Percentiles rank a stretch among this genome's conserved stretches.
Evolutionary conservation across 176 grass and related monocot genomes (phyloP).

Genomic region (Cenchrus americanus): DNA sequence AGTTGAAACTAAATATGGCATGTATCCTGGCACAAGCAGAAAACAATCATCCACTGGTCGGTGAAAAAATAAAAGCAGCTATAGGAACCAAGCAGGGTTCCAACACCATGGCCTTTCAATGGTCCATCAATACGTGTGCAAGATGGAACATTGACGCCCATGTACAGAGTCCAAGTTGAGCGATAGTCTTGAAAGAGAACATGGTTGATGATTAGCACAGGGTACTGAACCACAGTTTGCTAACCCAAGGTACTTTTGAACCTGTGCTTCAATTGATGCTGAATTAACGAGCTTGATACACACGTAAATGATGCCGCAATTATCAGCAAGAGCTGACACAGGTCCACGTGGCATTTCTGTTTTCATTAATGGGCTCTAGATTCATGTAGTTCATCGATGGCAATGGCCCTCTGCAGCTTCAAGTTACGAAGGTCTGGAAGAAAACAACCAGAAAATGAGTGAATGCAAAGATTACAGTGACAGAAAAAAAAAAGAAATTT

Average conservation of each 20-base stretch:
- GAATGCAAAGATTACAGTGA: neutral
- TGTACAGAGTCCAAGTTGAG: too few species aligned
- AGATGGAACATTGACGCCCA: too few species aligned
- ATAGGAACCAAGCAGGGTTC: too few species aligned
- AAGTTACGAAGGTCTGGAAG: slow-evolving; percentile 20
- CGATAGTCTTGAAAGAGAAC: neutral
- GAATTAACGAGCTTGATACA: neutral
- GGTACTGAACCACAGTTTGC: neutral
- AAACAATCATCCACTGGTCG: too few species aligned
- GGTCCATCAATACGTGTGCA: too few species aligned
- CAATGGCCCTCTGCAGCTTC: slow-evolving; percentile 23
- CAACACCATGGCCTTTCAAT: too few species aligned
- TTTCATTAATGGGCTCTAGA: neutral
- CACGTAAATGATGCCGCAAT: neutral
- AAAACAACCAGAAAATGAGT: slow-evolving; percentile 15
- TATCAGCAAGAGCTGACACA: slow-evolving; percentile 7
- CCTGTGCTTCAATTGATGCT: neutral
- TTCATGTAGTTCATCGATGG: neutral
- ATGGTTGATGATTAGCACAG: neutral
- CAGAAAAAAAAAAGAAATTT: neutral
- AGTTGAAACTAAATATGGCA: too few species aligned
- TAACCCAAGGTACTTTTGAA: neutral
- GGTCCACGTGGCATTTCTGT: neutral
- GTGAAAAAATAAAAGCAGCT: too few species aligned
- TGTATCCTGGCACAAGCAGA: too few species aligned